phyloP scores from a whole-genome alignment of 2,329 filamentous ascomycete species.

The Neofusicoccum sp. region DNA sequence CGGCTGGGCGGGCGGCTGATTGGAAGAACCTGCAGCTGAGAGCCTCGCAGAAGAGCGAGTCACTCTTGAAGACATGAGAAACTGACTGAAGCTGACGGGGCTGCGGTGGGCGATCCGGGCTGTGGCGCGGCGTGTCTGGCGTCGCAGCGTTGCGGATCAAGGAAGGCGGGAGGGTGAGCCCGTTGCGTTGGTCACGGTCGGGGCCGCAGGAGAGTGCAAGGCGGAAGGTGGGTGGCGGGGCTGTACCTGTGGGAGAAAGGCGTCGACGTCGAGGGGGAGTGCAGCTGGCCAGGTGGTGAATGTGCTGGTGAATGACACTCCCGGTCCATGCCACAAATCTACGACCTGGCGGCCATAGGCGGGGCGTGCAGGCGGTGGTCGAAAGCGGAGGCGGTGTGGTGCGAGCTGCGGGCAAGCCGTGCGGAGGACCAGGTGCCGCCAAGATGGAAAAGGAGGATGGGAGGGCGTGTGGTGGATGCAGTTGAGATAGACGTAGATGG shows the following conservation, averaged over 20 bases:
- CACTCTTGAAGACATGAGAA: conserved; percentile 95
- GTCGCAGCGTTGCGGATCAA: conserved; percentile 30
- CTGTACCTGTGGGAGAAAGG: conserved; percentile 29
- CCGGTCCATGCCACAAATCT: conserved; percentile 29
- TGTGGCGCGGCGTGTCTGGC: conserved; percentile 28
- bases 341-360: conserved; percentile 35
- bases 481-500: conserved; percentile 17
- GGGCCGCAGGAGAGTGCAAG: conserved; percentile 10
- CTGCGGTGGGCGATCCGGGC: conserved; percentile 31
- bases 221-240: conserved; percentile 19
- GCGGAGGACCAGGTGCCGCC: neutral
- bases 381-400: conserved; percentile 15
- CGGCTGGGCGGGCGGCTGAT: conserved; percentile 40
- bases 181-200: conserved; percentile 12
- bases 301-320: conserved; percentile 21
- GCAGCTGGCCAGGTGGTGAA: conserved; percentile 18
- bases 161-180: conserved; percentile 25
- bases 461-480: conserved; percentile 1
- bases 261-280: conserved; percentile 22
- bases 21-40: conserved; percentile 68
- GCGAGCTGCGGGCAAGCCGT: neutral
- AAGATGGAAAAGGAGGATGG: conserved; percentile 16
- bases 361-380: conserved; percentile 34
- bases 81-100: conserved; percentile 30
- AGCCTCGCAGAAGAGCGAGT: conserved; percentile 93